Conservation (phyloP, 2,329 filamentous ascomycete genomes). For the Stagonosporopsis rhizophila region DNA sequence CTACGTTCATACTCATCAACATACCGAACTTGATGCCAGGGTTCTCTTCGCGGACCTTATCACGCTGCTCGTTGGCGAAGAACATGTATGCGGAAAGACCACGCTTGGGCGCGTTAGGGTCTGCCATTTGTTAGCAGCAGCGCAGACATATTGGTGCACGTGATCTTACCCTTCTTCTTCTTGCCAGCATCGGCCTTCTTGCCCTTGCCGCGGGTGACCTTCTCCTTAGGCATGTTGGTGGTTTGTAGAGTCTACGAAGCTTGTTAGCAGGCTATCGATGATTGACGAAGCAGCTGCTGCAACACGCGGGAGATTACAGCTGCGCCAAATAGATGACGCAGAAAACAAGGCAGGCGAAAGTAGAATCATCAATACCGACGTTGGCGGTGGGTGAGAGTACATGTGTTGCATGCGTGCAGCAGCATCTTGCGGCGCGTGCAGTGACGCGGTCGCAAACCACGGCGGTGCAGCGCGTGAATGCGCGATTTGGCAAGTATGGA, state of each 20-base stretch:
- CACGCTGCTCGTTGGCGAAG: constrained; percentile 99
- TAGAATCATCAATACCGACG: constrained; percentile 6
- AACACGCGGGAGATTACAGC: constrained; percentile 5
- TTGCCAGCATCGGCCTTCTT: constrained; percentile 65
- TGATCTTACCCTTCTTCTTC: constrained; percentile 72
- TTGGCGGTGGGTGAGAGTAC: constrained; percentile 20
- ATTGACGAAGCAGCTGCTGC: constrained; percentile 10
- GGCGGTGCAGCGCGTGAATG: constrained; percentile 34
- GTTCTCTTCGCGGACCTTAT: constrained; percentile 98
- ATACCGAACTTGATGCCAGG: constrained; percentile 94
- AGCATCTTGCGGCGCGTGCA: constrained; percentile 30
- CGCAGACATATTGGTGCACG: constrained; percentile 20
- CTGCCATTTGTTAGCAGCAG: constrained; percentile 56
- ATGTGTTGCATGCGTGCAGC: constrained; percentile 29
- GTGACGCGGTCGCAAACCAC: constrained; percentile 44
- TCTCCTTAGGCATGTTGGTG: constrained; percentile 72
- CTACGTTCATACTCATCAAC: constrained; percentile 33
- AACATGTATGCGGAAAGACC: constrained; percentile 99
- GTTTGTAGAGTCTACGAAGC: constrained; percentile 8
- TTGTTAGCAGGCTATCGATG: constrained; percentile 25
- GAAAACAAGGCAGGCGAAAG: constrained; percentile 5
- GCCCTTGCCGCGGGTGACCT: constrained; percentile 66
- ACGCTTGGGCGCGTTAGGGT: constrained; percentile 98
- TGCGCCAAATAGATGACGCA: constrained; percentile 6
- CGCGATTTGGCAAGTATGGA: constrained; percentile 35